These are phyloP conservation scores for Suhomyces terraborum DNA, from an alignment of 1,139 yeast genomes.

Conservation along the genomic window DNA sequence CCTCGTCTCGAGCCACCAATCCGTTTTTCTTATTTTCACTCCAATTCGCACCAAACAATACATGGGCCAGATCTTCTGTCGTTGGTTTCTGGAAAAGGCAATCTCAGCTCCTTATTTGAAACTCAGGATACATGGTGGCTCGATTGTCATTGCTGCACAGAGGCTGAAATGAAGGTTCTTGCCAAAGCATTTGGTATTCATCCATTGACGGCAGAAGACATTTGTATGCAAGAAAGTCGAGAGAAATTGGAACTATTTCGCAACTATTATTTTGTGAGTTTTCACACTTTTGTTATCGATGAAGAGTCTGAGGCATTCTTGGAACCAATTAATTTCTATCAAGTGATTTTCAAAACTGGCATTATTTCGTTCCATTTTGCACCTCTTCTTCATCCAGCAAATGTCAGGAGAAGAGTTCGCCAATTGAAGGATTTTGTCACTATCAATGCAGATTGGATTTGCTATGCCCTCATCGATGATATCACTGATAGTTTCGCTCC, in stretches of 20 bases:
- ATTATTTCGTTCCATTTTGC: slow-evolving; percentile 83
- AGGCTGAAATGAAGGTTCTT: slow-evolving; percentile 63
- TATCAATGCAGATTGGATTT: slow-evolving; percentile 90
- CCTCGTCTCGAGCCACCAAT: no score
- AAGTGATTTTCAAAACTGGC: slow-evolving; percentile 85
- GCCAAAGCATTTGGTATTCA: slow-evolving; percentile 77
- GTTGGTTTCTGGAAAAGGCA: slow-evolving; percentile 62
- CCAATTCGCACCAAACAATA: slow-evolving; percentile 81
- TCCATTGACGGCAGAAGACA: slow-evolving; percentile 84
- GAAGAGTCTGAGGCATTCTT: slow-evolving; percentile 75
- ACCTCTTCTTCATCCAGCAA: slow-evolving; percentile 79
- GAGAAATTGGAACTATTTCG: slow-evolving; percentile 80
- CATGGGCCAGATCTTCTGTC: slow-evolving; percentile 88
- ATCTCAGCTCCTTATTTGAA: slow-evolving; percentile 65
- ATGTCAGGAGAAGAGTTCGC: slow-evolving; percentile 88
- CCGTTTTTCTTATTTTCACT: slow-evolving; percentile 79
- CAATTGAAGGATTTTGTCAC: slow-evolving; percentile 85
- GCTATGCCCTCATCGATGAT: slow-evolving; percentile 91
- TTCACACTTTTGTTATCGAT: slow-evolving; percentile 79
- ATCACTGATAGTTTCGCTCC: slow-evolving; percentile 97
- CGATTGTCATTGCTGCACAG: slow-evolving; percentile 70
- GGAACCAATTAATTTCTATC: slow-evolving; percentile 85
- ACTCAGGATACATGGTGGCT: slow-evolving; percentile 72
- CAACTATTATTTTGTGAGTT: slow-evolving; percentile 76
- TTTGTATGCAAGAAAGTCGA: slow-evolving; percentile 80